A percentile compares a stretch with the other conserved stretches of the same genome.
Evolutionary conservation across 768 basidiomycete species (phyloP).

Genomic region (Agaricus subrufescens): DNA sequence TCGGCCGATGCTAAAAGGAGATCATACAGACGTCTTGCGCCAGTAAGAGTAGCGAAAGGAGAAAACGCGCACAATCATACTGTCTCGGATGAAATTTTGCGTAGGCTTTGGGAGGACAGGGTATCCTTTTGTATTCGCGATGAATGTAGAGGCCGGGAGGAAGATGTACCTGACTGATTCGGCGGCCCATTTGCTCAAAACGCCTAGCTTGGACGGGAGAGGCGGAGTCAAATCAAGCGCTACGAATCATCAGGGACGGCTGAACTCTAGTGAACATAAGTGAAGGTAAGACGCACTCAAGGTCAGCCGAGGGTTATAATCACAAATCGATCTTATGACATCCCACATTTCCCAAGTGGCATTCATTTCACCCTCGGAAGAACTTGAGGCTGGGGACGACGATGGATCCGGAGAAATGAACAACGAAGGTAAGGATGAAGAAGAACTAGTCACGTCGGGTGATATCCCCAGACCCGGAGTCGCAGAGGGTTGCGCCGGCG

Average conservation of each 20-base stretch:
- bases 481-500: slow-evolving; percentile 15
- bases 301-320: slow-evolving; percentile 70
- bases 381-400: slow-evolving; percentile 17
- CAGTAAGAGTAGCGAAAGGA: slow-evolving; percentile 5
- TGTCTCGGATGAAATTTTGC: slow-evolving; percentile 85
- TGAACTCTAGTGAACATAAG: neutral
- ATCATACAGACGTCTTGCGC: slow-evolving; percentile 3
- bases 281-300: slow-evolving; percentile 45
- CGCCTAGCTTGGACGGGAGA: slow-evolving; percentile 70
- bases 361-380: slow-evolving; percentile 55
- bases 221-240: slow-evolving; percentile 91
- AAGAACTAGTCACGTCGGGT: slow-evolving; percentile 1
- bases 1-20: slow-evolving; percentile 69
- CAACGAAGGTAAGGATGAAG: slow-evolving; percentile 28
- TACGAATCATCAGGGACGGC: slow-evolving; percentile 25
- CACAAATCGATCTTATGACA: slow-evolving; percentile 83
- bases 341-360: slow-evolving; percentile 99
- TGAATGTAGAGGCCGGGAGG: slow-evolving; percentile 87
- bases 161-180: slow-evolving; percentile 90
- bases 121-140: slow-evolving; percentile 94
- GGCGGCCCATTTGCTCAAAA: slow-evolving; percentile 85
- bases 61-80: slow-evolving; percentile 66
- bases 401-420: slow-evolving; percentile 27
- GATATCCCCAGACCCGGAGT: slow-evolving; percentile 1
- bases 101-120: slow-evolving; percentile 93